Conservation (phyloP, 495 filamentous ascomycete species). For the Bacidia gigantensis region DNA sequence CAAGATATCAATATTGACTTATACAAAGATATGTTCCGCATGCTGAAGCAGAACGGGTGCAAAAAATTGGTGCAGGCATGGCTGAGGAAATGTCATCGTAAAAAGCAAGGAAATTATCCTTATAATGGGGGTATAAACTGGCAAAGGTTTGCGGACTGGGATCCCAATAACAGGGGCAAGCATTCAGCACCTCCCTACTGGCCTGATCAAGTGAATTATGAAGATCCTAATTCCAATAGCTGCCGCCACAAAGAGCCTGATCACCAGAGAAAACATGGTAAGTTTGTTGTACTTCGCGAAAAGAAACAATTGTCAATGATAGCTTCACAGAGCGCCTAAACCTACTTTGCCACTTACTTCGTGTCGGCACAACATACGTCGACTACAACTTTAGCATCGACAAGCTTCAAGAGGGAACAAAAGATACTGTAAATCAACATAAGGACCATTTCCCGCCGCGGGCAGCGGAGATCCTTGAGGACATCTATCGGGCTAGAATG, state of each 20-base stretch:
- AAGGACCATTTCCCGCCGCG: background rate
- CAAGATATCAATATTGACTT: background rate
- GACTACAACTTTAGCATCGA: slow-evolving; percentile 5
- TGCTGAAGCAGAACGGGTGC: slow-evolving; percentile 33
- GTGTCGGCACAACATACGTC: background rate
- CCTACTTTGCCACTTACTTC: slow-evolving; percentile 5
- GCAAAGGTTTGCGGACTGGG: background rate
- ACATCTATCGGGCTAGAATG: slow-evolving; percentile 10
- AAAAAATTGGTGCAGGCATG: slow-evolving; percentile 10
- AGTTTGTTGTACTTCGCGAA: slow-evolving; percentile 14
- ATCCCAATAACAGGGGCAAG: slow-evolving; percentile 24
- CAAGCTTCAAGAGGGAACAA: slow-evolving; percentile 5
- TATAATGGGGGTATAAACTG: slow-evolving; percentile 50
- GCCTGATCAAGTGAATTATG: slow-evolving; percentile 37
- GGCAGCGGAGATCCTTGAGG: background rate
- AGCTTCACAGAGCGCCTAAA: slow-evolving; percentile 8
- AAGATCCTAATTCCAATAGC: slow-evolving; percentile 11
- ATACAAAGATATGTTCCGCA: background rate
- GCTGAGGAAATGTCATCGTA: slow-evolving; percentile 10
- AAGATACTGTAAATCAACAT: background rate
- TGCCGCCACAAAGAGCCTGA: slow-evolving; percentile 69
- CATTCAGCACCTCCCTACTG: slow-evolving; percentile 67
- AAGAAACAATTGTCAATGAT: background rate
- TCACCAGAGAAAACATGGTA: slow-evolving; percentile 65
- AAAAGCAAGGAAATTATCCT: slow-evolving; percentile 55